Evolutionary conservation across 202 grass and related monocot genomes (phyloP).

Genomic region (Elaeis oleifera): DNA sequence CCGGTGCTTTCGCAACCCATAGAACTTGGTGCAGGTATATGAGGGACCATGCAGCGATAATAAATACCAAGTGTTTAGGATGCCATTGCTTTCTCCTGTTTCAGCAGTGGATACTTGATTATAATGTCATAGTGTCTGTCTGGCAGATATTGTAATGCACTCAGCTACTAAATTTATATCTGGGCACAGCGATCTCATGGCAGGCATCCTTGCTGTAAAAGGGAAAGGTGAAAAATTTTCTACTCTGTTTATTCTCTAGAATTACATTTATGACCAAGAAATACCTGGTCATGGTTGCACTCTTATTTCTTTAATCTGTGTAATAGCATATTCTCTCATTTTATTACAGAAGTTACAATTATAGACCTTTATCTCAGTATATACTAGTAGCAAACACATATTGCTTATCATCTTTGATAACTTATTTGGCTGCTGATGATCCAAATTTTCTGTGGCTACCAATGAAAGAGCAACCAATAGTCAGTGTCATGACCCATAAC

Average conservation of each 20-base stretch:
- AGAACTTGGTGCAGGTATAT: slow-evolving; percentile 86
- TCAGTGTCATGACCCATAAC: no score
- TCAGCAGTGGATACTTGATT: not conserved
- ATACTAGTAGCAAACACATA: no score
- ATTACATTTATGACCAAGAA: not conserved
- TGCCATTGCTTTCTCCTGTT: not conserved
- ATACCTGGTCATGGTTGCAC: not conserved
- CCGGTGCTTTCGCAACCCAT: slow-evolving; percentile 82
- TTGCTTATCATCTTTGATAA: no score
- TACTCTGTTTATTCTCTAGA: slow-evolving; percentile 1
- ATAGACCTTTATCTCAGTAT: no score
- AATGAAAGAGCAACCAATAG: no score
- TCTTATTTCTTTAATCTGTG: no score
- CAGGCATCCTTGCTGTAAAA: slow-evolving; percentile 95
- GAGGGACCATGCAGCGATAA: not conserved
- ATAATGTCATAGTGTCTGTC: not conserved
- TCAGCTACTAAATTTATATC: slow-evolving; percentile 97
- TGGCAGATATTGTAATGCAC: slow-evolving; percentile 99
- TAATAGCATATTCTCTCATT: no score
- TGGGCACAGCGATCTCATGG: slow-evolving; percentile 98
- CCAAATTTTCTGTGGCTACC: no score
- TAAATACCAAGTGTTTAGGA: not conserved
- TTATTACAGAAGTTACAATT: no score
- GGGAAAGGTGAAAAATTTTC: slow-evolving; percentile 51
- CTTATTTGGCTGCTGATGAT: no score